These are phyloP conservation scores for Sergeia podlipaevii DNA, from an alignment of 208 protist species.

Conservation along the genomic window DNA sequence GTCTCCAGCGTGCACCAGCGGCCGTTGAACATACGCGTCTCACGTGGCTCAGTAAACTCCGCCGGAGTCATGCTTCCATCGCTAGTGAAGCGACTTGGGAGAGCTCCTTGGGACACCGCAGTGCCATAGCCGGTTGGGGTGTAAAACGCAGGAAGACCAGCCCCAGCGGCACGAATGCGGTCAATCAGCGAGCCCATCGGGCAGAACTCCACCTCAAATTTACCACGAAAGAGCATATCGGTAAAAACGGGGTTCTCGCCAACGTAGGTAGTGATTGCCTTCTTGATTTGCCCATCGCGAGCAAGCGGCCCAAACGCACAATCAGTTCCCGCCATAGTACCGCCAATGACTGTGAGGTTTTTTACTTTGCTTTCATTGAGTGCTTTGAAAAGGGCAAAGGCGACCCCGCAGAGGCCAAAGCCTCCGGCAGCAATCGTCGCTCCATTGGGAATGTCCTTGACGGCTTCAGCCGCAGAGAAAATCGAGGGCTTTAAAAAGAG, in stretches of 20 bases:
- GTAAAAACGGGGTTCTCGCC: constrained; percentile 91
- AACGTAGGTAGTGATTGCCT: constrained; percentile 89
- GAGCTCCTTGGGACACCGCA: constrained; percentile 51
- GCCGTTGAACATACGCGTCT: constrained; percentile 77
- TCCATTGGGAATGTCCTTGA: constrained; percentile 41
- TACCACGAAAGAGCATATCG: constrained; percentile 82
- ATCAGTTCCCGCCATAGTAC: constrained; percentile 85
- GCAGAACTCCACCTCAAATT: constrained; percentile 92
- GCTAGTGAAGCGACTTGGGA: constrained; percentile 82
- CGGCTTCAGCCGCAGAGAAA: constrained; percentile 32
- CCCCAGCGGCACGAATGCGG: constrained; percentile 84
- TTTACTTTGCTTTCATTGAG: constrained; percentile 41
- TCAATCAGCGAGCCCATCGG: constrained; percentile 95
- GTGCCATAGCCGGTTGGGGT: constrained; percentile 92
- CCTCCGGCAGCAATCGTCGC: constrained; percentile 73
- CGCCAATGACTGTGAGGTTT: constrained; percentile 82
- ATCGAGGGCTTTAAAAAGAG: constrained; percentile 5
- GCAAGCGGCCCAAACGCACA: constrained; percentile 88
- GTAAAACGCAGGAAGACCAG: constrained; percentile 95
- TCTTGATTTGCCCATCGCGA: constrained; percentile 64
- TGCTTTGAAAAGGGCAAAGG: constrained; percentile 79
- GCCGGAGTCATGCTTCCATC: constrained; percentile 50
- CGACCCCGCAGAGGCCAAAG: constrained; percentile 92
- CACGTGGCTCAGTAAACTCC: constrained; percentile 34
- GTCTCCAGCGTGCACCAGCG: constrained; percentile 83